Base-by-base conservation (phyloP, 2,329 filamentous ascomycete genomes). In the Spiromastix sp. region DNA sequence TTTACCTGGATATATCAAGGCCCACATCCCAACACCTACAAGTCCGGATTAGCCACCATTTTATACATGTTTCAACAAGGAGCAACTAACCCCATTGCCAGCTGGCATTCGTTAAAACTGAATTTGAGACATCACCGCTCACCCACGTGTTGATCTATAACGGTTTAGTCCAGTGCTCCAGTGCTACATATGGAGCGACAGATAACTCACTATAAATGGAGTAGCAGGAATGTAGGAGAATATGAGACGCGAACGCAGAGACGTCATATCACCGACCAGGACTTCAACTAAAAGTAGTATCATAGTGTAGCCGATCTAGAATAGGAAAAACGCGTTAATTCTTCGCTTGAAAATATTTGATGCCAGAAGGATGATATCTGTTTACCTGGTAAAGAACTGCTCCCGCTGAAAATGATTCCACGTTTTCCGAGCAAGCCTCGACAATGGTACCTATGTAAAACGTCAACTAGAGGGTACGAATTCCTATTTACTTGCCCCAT, bases 211-310 rank as follows among this genome's bases (percentile, higher is more conserved):
- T 29, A 78, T 48, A 46, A 75, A 77, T 0, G 74, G 74, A 3
- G 68, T 50, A 0, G 71, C 70, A 0, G 74, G 74, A n/a, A 80
- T 59, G 48, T 77, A 81, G 31, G 71, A 77, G 60, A 79, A 80
- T 45, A 81, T 61, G 6, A 81, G 60, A 48, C 77, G 74, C 8
- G 72, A 65, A 10, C 74, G 69, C 5, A 74, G 70, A 1, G 77
- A 79, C 2, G 76, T 78, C 17, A 76, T 65, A 44, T 81, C 77
- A 29, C 68, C 76, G 30, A 81, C 61, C 40, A 81, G 67, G 46
- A 81, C 72, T 52, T 81, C 74, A 15, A 79, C 64, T 1, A 81
- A 62, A 9, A 81, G 57, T 12, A 77, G 61, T 17, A 79, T 61
- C 45, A 66, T 66, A 8, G 77, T 80, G 49, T 77, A 80, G 32